Evolutionary conservation across 2,329 filamentous ascomycete genomes (phyloP).

Genomic region (Lecanicillium sp.): DNA sequence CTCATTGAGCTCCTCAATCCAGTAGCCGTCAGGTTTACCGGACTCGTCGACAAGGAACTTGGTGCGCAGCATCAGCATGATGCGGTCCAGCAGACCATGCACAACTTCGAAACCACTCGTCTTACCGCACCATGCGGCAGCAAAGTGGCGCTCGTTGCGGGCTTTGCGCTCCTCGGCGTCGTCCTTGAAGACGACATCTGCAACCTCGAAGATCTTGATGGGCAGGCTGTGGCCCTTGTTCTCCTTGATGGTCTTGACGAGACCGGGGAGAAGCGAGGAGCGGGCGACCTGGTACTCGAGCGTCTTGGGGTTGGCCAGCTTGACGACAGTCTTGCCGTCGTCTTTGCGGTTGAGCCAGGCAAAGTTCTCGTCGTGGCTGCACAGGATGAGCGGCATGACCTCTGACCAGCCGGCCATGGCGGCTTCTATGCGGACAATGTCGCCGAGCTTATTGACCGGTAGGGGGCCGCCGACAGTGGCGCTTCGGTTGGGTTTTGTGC

Average conservation of each 20-base stretch:
- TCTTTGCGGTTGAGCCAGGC: slow-evolving; percentile 86
- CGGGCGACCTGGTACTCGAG: slow-evolving; percentile 89
- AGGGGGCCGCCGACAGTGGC: slow-evolving; percentile 81
- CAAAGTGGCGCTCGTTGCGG: slow-evolving; percentile 90
- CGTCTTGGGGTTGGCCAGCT: slow-evolving; percentile 87
- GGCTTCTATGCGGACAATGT: slow-evolving; percentile 81
- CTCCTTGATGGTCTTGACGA: slow-evolving; percentile 88
- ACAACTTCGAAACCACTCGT: slow-evolving; percentile 91
- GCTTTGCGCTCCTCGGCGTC: slow-evolving; percentile 71
- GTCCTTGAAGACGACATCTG: slow-evolving; percentile 90
- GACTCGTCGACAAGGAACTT: slow-evolving; percentile 60
- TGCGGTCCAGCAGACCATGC: slow-evolving; percentile 83
- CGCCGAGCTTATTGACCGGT: slow-evolving; percentile 86
- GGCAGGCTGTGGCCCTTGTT: slow-evolving; percentile 85
- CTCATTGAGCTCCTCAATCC: slow-evolving; percentile 88
- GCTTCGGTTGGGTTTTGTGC: slow-evolving; percentile 76
- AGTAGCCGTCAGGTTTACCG: slow-evolving; percentile 67
- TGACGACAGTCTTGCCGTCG: slow-evolving; percentile 73
- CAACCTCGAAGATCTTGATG: slow-evolving; percentile 87
- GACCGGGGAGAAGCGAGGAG: slow-evolving; percentile 74
- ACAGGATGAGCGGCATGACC: slow-evolving; percentile 91
- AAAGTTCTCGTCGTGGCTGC: slow-evolving; percentile 98
- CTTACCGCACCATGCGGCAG: slow-evolving; percentile 93
- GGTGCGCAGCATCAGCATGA: slow-evolving; percentile 85
- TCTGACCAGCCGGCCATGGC: slow-evolving; percentile 96